These are phyloP conservation scores for Tricholoma matsutake DNA, from an alignment of 768 basidiomycete genomes.

Conservation along the genomic window DNA sequence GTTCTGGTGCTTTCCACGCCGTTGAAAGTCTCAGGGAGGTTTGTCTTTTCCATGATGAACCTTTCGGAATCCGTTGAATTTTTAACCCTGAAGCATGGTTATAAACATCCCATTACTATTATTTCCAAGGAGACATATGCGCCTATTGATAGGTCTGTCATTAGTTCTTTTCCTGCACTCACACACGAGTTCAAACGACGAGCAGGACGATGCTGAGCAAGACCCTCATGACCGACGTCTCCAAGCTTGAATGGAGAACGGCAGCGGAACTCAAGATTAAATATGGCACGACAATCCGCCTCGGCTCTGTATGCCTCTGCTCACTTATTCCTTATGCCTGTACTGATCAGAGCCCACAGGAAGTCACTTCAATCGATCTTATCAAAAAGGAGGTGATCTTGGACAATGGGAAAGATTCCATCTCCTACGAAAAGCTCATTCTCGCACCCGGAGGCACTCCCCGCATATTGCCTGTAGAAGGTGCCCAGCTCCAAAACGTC, in stretches of 20 bases:
- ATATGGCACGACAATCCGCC: slow-evolving; percentile 63
- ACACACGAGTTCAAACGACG: slow-evolving; percentile 3
- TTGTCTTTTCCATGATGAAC: neutral
- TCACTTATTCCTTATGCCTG: slow-evolving; percentile 1
- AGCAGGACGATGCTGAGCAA: slow-evolving; percentile 86
- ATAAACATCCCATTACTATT: slow-evolving; percentile 71
- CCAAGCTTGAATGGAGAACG: slow-evolving; percentile 74
- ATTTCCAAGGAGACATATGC: slow-evolving; percentile 75
- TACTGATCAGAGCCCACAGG: slow-evolving; percentile 32
- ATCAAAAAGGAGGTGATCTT: slow-evolving; percentile 59
- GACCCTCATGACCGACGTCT: slow-evolving; percentile 70
- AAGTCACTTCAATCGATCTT: slow-evolving; percentile 69
- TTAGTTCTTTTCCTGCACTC: neutral
- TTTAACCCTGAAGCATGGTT: slow-evolving; percentile 57
- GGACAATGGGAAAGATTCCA: slow-evolving; percentile 52
- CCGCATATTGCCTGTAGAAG: slow-evolving; percentile 72
- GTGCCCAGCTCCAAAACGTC: slow-evolving; percentile 71
- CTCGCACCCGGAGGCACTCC: slow-evolving; percentile 77
- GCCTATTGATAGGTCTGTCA: slow-evolving; percentile 71
- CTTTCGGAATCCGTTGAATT: neutral
- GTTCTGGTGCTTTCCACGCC: slow-evolving; percentile 71
- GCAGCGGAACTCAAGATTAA: slow-evolving; percentile 75
- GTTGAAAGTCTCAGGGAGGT: slow-evolving; percentile 84
- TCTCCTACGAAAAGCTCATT: slow-evolving; percentile 75
- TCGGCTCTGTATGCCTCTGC: slow-evolving; percentile 45